Evolutionary conservation across 768 basidiomycete genomes (phyloP), one percentile per base, ranked within the genome.

Genomic region (Suillus clintonianus): DNA sequence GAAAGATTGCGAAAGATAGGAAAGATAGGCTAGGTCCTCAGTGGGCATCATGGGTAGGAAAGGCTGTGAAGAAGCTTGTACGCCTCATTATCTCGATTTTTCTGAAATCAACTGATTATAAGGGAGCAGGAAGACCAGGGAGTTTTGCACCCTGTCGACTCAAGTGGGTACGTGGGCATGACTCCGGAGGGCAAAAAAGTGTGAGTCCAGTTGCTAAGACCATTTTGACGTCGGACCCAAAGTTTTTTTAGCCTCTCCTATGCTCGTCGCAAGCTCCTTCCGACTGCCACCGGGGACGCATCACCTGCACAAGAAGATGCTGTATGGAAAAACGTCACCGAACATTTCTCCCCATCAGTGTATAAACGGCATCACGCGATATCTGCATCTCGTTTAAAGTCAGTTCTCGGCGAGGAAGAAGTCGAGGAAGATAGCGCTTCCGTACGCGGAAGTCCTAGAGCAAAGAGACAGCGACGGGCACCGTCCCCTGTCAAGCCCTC

Each of bases 21-120:
- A 76, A 80, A 61, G 83, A 83, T 54, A 80, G 76, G 54, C 74
- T 85, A 11, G 83, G 84, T 4, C 81, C 82, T 7, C 76, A 80
- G 41, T 85, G 84, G 85, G 71, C 78, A 15, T 78, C 70, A 34
- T 84, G 82, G 81, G 81, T 85, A 30, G 70, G 75, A 34, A 80
- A 78, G 61, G 78, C 83, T 9, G 75, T 85, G 1, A 74, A 78
- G 41, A 81, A 78, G 63, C 75, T 85, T 53, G 84, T 83, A 39
- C 15, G 81, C 37, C 8, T 53, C 4, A 19, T 45, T 41, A 13
- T 32, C 34, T 3, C 37, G 22, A 61, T 3, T 42, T 19, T 42
- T 9, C 24, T 51, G 5, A 37, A 30, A 43, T 51, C n/a, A 17
- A 43, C 53, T 24, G 7, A 11, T 17, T 9, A n/a, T 15, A 24